Conservation (phyloP, 441 rosid species). For the Adansonia grandidieri region DNA sequence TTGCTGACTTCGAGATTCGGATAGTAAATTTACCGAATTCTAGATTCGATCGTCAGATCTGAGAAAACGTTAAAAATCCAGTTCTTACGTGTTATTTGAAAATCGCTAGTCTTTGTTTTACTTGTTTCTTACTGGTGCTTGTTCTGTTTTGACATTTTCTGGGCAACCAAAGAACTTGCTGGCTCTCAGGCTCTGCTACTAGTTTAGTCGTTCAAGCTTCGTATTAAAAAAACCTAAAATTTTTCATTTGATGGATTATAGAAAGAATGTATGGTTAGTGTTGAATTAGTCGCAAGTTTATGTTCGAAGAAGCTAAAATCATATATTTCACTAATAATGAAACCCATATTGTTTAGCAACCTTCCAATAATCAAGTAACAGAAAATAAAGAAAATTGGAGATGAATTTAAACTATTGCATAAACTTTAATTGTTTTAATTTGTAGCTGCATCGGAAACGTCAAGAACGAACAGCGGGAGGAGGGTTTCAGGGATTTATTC, state of each 20-base stretch:
- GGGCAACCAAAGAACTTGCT: constrained; percentile 21
- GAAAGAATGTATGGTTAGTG: neutral
- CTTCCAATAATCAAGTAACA: neutral
- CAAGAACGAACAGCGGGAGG: constrained; percentile 47
- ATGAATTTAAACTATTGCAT: neutral
- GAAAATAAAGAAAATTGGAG: neutral
- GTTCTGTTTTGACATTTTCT: constrained; percentile 11
- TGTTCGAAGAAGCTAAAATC: neutral
- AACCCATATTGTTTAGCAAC: neutral
- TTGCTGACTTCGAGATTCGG: neutral
- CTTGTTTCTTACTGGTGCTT: no score
- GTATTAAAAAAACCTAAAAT: neutral
- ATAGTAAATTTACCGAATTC: no score
- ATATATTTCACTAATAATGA: neutral
- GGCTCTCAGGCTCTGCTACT: constrained; percentile 7
- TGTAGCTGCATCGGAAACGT: constrained; percentile 35
- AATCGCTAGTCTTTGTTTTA: neutral
- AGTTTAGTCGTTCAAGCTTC: neutral
- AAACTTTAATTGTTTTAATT: neutral
- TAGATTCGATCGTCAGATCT: constrained; percentile 15
- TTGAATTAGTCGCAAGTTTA: neutral
- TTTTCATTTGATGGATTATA: neutral
- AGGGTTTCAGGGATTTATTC: constrained; percentile 49
- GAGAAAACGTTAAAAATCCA: neutral
- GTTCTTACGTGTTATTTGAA: constrained; percentile 10